These are phyloP conservation scores for Teratosphaeria viscida DNA, from an alignment of 2,329 filamentous ascomycete species.

Conservation along the genomic window DNA sequence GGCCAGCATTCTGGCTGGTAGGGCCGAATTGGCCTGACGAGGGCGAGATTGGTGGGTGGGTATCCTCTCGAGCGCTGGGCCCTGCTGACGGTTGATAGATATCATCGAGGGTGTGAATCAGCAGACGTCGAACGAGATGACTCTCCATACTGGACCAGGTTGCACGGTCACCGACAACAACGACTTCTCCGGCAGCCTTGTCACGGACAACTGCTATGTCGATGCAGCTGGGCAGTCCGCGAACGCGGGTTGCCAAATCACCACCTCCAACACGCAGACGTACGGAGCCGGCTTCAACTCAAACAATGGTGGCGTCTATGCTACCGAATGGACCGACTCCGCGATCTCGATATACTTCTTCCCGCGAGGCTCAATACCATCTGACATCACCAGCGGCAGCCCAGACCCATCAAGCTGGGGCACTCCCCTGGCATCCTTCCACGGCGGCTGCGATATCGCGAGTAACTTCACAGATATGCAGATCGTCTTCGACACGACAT, in stretches of 20 bases:
- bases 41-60: constrained; percentile 24
- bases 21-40: constrained; percentile 43
- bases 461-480: constrained; percentile 25
- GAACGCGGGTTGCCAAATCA: constrained; percentile 28
- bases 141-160: constrained; percentile 25
- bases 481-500: constrained; percentile 56
- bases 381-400: constrained; percentile 31
- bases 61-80: neutral
- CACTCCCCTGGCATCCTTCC: constrained; percentile 54
- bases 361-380: constrained; percentile 24
- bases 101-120: constrained; percentile 32
- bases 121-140: constrained; percentile 24
- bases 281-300: constrained; percentile 28
- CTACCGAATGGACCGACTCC: constrained; percentile 21
- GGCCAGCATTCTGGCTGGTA: constrained; percentile 55
- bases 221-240: constrained; percentile 31
- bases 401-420: constrained; percentile 57
- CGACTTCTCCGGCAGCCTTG: constrained; percentile 61
- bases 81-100: constrained; percentile 11
- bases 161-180: constrained; percentile 35
- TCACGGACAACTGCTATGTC: constrained; percentile 21
- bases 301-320: constrained; percentile 38
- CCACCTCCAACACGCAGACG: constrained; percentile 38
- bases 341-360: constrained; percentile 29
- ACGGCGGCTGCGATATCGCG: constrained; percentile 27